Evolutionary conservation across 73 alveolate genomes (phyloP).

Genomic region (Paramecium primaurelia): DNA sequence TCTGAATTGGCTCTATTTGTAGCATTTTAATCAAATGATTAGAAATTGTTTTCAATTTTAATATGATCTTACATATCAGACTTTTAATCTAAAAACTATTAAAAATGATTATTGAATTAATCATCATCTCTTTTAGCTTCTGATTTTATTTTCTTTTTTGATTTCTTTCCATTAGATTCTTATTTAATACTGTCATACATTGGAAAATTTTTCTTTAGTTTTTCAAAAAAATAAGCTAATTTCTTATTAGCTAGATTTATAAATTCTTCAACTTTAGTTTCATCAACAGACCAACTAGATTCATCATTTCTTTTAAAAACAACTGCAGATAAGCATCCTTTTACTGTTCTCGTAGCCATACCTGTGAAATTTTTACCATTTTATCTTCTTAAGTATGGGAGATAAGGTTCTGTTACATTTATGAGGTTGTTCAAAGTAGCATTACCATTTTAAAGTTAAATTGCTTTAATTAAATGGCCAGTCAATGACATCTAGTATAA

Average conservation of each 20-base stretch:
- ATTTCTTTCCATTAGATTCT: not conserved
- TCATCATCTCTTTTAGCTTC: not conserved
- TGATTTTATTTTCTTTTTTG: not conserved
- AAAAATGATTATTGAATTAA: not conserved
- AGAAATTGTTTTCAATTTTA: not conserved
- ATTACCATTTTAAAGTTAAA: not conserved
- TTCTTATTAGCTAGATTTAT: not conserved
- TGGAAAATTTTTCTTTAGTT: conserved; percentile 1
- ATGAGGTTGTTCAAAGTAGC: not conserved
- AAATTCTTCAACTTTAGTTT: conserved; percentile 1
- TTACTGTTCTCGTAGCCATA: not conserved
- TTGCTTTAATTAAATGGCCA: conserved; percentile 30
- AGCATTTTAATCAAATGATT: not conserved
- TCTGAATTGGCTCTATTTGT: not conserved
- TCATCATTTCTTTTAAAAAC: conserved; percentile 28
- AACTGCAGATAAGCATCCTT: conserved; percentile 22
- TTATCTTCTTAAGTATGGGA: not conserved
- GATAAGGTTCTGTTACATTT: conserved; percentile 1
- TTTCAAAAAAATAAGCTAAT: not conserved
- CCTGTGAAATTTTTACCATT: conserved; percentile 37
- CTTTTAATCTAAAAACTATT: not conserved
- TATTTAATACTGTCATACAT: not conserved
- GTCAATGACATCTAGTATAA: conserved; percentile 28
- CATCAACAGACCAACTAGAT: conserved; percentile 3
- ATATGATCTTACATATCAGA: not conserved